A percentile compares a stretch with the other conserved stretches of the same genome.
phyloP scores from a whole-genome alignment of 164 flowering plant species.

The Stephania yunnanensis region DNA sequence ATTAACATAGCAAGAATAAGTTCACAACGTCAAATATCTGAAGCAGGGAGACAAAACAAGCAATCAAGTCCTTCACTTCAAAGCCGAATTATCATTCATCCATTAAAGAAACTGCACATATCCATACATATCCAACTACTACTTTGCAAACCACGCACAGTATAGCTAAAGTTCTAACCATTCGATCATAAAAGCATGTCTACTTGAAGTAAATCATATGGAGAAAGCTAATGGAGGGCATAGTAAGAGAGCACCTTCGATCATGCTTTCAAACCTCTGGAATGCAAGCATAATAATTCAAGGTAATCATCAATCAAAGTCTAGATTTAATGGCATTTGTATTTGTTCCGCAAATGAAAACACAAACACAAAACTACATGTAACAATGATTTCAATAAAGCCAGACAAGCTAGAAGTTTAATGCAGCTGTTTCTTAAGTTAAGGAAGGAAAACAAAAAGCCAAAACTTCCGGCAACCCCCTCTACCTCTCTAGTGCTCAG shows the following conservation, averaged over 20 bases:
- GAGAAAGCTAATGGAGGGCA: too few relatives aligned
- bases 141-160: too few relatives aligned
- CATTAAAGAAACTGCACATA: too few relatives aligned
- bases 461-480: neutral
- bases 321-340: neutral
- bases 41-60: too few relatives aligned
- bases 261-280: neutral
- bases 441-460: neutral
- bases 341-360: neutral
- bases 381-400: neutral
- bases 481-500: constrained; percentile 13
- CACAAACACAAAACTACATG: neutral
- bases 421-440: neutral
- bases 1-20: neutral
- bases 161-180: too few relatives aligned
- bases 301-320: neutral
- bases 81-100: too few relatives aligned
- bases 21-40: too few relatives aligned
- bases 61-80: too few relatives aligned
- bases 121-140: too few relatives aligned
- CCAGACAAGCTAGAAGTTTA: neutral
- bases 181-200: too few relatives aligned
- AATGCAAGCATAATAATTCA: neutral
- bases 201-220: too few relatives aligned
- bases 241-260: neutral